Conservation (phyloP, 1,284 basidiomycete genomes). For the Cryptococcus sp. region DNA sequence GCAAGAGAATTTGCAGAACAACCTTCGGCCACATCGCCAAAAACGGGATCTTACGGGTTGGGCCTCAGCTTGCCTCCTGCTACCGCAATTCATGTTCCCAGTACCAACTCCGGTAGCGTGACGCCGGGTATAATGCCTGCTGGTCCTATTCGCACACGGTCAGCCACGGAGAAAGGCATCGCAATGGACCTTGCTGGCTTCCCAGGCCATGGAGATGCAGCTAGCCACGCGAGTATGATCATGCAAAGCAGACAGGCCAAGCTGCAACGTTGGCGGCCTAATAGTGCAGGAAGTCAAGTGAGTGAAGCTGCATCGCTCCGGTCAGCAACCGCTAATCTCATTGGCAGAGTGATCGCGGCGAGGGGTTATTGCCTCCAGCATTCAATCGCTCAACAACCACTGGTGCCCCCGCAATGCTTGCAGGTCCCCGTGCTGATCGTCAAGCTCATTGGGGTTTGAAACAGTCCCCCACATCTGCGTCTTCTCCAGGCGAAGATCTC, state of each 20-base stretch:
- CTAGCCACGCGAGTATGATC: slow-evolving; percentile 58
- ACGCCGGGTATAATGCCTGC: slow-evolving; percentile 21
- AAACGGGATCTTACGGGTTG: slow-evolving; percentile 25
- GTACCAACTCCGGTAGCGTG: slow-evolving; percentile 14
- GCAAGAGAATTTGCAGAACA: background rate
- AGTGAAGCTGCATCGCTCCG: slow-evolving; percentile 1
- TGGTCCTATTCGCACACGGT: slow-evolving; percentile 1
- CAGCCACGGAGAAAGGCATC: slow-evolving; percentile 21
- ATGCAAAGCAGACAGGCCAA: slow-evolving; percentile 60
- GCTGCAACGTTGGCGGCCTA: slow-evolving; percentile 58
- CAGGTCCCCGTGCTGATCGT: slow-evolving; percentile 26
- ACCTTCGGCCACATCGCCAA: slow-evolving; percentile 7
- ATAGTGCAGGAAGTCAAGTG: slow-evolving; percentile 28
- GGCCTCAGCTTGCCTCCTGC: slow-evolving; percentile 30
- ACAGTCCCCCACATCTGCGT: slow-evolving; percentile 16
- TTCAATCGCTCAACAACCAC: slow-evolving; percentile 38
- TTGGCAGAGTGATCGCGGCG: slow-evolving; percentile 10
- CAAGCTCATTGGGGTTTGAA: slow-evolving; percentile 30
- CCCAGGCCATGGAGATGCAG: slow-evolving; percentile 55
- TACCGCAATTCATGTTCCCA: slow-evolving; percentile 15
- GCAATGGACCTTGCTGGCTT: slow-evolving; percentile 45
- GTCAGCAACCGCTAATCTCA: background rate
- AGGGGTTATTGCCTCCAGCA: slow-evolving; percentile 26
- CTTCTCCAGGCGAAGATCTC: slow-evolving; percentile 31
- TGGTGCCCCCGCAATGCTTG: slow-evolving; percentile 36